These are phyloP conservation scores for Cytospora piceae DNA, from an alignment of 2,329 filamentous ascomycete species.

Conservation along the genomic window DNA sequence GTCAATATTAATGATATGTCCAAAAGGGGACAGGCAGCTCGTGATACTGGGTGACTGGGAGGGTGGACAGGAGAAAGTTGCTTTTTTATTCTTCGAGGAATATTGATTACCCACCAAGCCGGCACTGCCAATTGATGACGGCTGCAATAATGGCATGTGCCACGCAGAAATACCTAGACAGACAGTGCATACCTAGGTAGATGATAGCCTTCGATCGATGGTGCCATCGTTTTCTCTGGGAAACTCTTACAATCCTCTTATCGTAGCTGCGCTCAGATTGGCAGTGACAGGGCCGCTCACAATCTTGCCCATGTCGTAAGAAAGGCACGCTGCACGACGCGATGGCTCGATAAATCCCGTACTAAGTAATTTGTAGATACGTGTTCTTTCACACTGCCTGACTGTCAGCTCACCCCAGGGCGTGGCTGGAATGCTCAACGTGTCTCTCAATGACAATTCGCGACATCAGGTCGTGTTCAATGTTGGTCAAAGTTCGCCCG, in stretches of 20 bases:
- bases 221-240: slow-evolving; percentile 1
- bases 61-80: background rate
- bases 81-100: background rate
- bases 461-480: no score
- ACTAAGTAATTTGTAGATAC: no score
- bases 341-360: background rate
- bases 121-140: background rate
- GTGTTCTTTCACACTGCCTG: background rate
- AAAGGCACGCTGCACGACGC: background rate
- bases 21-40: background rate
- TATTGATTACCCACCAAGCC: background rate
- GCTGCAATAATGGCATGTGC: background rate
- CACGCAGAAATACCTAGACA: background rate
- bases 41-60: background rate
- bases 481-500: background rate
- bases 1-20: no score
- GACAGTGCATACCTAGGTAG: no score
- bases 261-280: slow-evolving; percentile 4
- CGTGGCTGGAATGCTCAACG: background rate
- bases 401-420: background rate
- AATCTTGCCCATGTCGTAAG: background rate
- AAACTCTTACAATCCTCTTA: background rate
- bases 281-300: slow-evolving; percentile 11
- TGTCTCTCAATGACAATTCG: no score
- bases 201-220: background rate